phyloP scores from a whole-genome alignment of 2,329 filamentous ascomycete genomes.

The Byssothecium circinans region DNA sequence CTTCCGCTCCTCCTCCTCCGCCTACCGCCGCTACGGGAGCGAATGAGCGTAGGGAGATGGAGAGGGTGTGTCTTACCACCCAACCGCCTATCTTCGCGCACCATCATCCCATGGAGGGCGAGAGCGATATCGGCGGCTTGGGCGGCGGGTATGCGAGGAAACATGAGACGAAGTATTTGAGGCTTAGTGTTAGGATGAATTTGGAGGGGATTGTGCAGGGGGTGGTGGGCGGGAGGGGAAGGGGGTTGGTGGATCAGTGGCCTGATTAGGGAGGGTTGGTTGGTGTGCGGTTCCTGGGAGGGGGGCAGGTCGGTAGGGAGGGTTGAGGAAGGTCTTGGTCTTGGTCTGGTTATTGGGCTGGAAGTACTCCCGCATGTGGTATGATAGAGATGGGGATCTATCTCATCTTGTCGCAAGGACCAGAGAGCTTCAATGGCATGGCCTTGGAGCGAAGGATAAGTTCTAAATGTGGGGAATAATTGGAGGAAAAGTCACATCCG shows the following conservation, averaged over 20 bases:
- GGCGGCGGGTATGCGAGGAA: constrained; percentile 34
- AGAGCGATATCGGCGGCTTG: constrained; percentile 36
- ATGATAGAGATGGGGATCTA: too few relatives aligned
- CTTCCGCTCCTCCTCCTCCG: too few relatives aligned
- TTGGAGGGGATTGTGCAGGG: constrained; percentile 29
- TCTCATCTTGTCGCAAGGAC: too few relatives aligned
- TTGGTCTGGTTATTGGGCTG: too few relatives aligned
- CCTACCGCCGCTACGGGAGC: not conserved
- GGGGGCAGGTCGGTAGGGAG: too few relatives aligned
- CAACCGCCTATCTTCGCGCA: constrained; percentile 36
- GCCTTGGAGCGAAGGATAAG: too few relatives aligned
- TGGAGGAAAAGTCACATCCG: too few relatives aligned
- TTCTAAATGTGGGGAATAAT: too few relatives aligned
- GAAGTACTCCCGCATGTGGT: too few relatives aligned
- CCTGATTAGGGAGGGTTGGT: constrained; percentile 22
- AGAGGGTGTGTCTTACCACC: constrained; percentile 29
- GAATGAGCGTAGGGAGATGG: constrained; percentile 8
- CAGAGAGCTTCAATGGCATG: too few relatives aligned
- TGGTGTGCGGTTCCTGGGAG: not conserved
- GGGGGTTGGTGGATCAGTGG: constrained; percentile 35
- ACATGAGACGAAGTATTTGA: constrained; percentile 36
- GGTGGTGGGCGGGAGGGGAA: constrained; percentile 11
- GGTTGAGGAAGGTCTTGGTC: too few relatives aligned
- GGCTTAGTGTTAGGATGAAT: constrained; percentile 37
- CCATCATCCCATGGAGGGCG: constrained; percentile 32